Conservation (phyloP, 1,139 yeast genomes). For the Suhomyces bolitotheri region DNA sequence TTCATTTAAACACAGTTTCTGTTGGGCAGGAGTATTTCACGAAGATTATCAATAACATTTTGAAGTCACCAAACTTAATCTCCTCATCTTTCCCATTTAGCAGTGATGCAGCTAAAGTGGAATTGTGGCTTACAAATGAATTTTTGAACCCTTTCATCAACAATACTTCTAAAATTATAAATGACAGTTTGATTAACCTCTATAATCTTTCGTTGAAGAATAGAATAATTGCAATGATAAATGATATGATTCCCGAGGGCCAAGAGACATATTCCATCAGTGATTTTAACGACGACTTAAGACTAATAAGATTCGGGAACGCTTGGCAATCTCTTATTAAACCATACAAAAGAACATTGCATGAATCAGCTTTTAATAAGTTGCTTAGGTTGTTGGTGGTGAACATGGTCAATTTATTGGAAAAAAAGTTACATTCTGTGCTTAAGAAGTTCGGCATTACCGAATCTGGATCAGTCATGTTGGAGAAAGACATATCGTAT, state of each 20-base stretch:
- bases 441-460: slow-evolving; percentile 62
- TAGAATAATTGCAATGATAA: slow-evolving; percentile 48
- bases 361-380: slow-evolving; percentile 44
- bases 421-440: slow-evolving; percentile 65
- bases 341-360: slow-evolving; percentile 66
- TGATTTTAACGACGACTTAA: slow-evolving; percentile 32
- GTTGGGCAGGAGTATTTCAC: slow-evolving; percentile 56
- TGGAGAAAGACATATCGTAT: slow-evolving; percentile 80
- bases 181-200: slow-evolving; percentile 54
- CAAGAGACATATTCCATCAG: slow-evolving; percentile 42
- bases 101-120: slow-evolving; percentile 47
- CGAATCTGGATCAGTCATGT: slow-evolving; percentile 78
- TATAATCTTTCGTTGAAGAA: slow-evolving; percentile 60
- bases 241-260: slow-evolving; percentile 56
- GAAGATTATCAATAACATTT: slow-evolving; percentile 44
- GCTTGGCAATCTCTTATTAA: slow-evolving; percentile 65
- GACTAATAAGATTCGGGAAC: slow-evolving; percentile 47
- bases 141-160: slow-evolving; percentile 41
- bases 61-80: slow-evolving; percentile 16
- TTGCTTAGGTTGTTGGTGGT: slow-evolving; percentile 56
- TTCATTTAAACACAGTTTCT: slow-evolving; percentile 63
- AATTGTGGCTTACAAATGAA: slow-evolving; percentile 38
- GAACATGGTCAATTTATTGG: slow-evolving; percentile 54
- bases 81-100: slow-evolving; percentile 50
- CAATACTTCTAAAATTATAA: slow-evolving; percentile 48